Percentiles rank a stretch among this genome's conserved stretches.
Conservation (phyloP, 495 filamentous ascomycete species). For the Talaromyces wortmannii region DNA sequence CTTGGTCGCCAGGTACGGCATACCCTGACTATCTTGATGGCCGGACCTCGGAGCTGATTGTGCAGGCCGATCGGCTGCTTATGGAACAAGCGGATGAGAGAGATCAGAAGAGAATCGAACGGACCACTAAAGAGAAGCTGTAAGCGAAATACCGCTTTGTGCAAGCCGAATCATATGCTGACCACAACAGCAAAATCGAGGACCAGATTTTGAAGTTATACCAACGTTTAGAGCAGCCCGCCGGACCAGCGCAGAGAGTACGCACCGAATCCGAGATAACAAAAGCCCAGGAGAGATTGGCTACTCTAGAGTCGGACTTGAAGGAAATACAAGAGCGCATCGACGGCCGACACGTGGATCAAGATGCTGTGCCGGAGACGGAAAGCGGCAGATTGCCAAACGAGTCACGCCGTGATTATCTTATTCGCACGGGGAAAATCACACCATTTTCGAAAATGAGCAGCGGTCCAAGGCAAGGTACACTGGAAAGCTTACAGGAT, state of each 20-base stretch:
- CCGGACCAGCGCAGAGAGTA: slow-evolving; percentile 36
- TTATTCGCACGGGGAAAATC: slow-evolving; percentile 95
- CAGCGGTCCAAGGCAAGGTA: slow-evolving; percentile 41
- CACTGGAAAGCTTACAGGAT: slow-evolving; percentile 57
- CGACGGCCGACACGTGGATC: slow-evolving; percentile 54
- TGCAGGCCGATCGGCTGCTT: slow-evolving; percentile 68
- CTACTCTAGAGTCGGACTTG: slow-evolving; percentile 58
- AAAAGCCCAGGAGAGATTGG: slow-evolving; percentile 53
- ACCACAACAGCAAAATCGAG: slow-evolving; percentile 32
- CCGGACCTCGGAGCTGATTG: too few relatives aligned
- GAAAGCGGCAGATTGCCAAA: slow-evolving; percentile 57
- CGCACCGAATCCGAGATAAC: slow-evolving; percentile 56
- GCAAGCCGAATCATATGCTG: background rate
- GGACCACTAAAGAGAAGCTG: slow-evolving; percentile 56
- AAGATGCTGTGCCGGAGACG: slow-evolving; percentile 30
- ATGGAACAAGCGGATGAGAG: slow-evolving; percentile 80
- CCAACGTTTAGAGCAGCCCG: slow-evolving; percentile 40
- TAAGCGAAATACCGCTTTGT: slow-evolving; percentile 12
- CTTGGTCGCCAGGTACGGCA: slow-evolving; percentile 46
- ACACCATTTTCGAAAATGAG: slow-evolving; percentile 82
- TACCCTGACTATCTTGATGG: too few relatives aligned
- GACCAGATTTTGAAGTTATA: slow-evolving; percentile 41
- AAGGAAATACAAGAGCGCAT: slow-evolving; percentile 74
- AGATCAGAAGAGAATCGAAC: slow-evolving; percentile 80
- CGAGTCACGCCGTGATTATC: slow-evolving; percentile 79